Conservation (phyloP, 73 alveolate species). For the Symbiodinium natans region DNA sequence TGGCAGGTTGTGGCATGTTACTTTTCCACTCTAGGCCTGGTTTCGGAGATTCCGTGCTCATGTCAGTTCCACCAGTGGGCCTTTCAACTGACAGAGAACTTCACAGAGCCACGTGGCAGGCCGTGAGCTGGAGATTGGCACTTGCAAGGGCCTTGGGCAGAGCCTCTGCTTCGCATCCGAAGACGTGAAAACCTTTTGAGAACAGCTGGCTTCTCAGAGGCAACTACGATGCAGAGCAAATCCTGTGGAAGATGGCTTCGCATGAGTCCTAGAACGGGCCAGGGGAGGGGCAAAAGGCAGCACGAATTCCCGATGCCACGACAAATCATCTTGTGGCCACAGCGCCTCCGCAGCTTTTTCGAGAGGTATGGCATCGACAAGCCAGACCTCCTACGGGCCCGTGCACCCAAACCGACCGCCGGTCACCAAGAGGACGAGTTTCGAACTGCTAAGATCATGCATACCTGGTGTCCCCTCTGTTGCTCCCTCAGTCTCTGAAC, state of each 20-base stretch:
- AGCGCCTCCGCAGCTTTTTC: neutral
- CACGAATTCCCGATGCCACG: too few relatives aligned
- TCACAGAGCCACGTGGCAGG: neutral
- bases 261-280: neutral
- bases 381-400: slow-evolving; percentile 64
- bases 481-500: neutral
- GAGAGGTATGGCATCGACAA: slow-evolving; percentile 89
- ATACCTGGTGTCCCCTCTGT: too few relatives aligned
- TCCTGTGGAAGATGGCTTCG: slow-evolving; percentile 72
- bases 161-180: neutral
- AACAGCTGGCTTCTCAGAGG: neutral
- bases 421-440: too few relatives aligned
- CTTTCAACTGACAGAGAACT: neutral
- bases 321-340: too few relatives aligned
- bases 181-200: neutral
- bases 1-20: neutral
- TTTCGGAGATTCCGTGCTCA: neutral
- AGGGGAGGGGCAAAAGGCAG: too few relatives aligned
- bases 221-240: slow-evolving; percentile 87
- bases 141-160: neutral
- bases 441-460: neutral
- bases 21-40: neutral
- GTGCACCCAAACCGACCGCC: slow-evolving; percentile 74
- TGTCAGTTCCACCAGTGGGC: neutral
- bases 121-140: slow-evolving; percentile 49